Evolutionary conservation across 2,329 filamentous ascomycete genomes (phyloP).

Genomic region (Alternaria burnsii): DNA sequence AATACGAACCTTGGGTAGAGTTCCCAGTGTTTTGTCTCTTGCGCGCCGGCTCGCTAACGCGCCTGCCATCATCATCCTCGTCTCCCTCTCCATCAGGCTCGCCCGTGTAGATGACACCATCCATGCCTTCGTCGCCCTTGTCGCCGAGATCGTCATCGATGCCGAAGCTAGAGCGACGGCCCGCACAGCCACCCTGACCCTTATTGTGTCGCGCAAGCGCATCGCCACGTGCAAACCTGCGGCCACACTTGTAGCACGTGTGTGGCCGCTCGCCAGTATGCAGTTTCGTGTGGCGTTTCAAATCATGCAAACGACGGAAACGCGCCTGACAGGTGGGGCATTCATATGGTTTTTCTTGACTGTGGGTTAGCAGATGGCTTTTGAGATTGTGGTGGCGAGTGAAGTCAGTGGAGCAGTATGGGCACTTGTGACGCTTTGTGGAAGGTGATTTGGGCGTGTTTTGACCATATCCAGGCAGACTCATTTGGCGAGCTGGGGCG

Average conservation of each 20-base stretch:
- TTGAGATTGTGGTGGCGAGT: constrained; percentile 98
- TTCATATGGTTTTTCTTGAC: constrained; percentile 96
- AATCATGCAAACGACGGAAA: constrained; percentile 89
- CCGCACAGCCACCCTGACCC: constrained; percentile 93
- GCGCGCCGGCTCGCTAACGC: constrained; percentile 77
- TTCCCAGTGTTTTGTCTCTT: constrained; percentile 71
- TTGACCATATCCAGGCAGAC: constrained; percentile 65
- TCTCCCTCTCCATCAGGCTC: constrained; percentile 69
- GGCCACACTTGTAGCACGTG: constrained; percentile 91
- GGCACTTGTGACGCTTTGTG: constrained; percentile 93
- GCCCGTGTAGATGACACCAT: constrained; percentile 65
- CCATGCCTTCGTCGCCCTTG: constrained; percentile 66
- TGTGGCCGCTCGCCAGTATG: constrained; percentile 97
- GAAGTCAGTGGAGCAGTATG: constrained; percentile 95
- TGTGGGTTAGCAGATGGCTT: constrained; percentile 95
- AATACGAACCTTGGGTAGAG: constrained; percentile 65
- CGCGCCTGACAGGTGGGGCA: constrained; percentile 93
- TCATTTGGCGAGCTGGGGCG: constrained; percentile 65
- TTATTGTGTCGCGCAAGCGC: constrained; percentile 94
- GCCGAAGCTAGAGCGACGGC: constrained; percentile 84
- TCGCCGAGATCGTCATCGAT: constrained; percentile 73
- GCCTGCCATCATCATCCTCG: constrained; percentile 56
- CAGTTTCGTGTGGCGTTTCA: constrained; percentile 95
- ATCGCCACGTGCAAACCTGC: constrained; percentile 94
- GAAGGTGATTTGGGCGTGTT: constrained; percentile 73